Percentiles rank a stretch among this genome's conserved stretches.
These are phyloP conservation scores for Kwoniella sp. DNA, from an alignment of 768 basidiomycete species.

Conservation along the genomic window DNA sequence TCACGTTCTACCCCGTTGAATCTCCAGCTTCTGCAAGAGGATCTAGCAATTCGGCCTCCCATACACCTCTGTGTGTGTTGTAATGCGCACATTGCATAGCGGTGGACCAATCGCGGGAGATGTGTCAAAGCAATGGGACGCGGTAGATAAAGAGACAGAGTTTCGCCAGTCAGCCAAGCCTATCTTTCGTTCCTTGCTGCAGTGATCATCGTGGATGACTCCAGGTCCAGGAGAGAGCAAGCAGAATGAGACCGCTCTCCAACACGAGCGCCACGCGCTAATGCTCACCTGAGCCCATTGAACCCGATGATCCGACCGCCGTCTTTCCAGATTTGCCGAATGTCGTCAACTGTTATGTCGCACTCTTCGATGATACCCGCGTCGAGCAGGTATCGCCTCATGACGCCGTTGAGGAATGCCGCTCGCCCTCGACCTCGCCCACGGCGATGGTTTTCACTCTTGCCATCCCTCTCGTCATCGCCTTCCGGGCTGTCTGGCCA, in stretches of 20 bases:
- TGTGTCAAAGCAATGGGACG: too few relatives aligned
- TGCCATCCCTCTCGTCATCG: too few relatives aligned
- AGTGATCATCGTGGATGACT: too few relatives aligned
- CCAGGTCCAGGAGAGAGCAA: too few relatives aligned
- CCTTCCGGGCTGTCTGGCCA: too few relatives aligned
- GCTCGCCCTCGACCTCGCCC: background rate
- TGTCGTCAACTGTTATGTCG: constrained; percentile 37
- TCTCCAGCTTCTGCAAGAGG: too few relatives aligned
- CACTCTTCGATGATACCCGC: constrained; percentile 33
- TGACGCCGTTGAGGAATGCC: constrained; percentile 42
- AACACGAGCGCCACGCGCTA: too few relatives aligned
- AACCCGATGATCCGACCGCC: constrained; percentile 42
- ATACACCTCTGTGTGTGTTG: constrained; percentile 8
- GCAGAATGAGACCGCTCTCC: too few relatives aligned
- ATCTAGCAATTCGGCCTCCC: constrained; percentile 39
- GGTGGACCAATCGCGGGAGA: background rate
- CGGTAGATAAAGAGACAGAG: too few relatives aligned
- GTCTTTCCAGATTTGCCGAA: constrained; percentile 17
- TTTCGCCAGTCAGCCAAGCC: too few relatives aligned
- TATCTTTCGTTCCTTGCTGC: too few relatives aligned
- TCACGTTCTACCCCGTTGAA: too few relatives aligned
- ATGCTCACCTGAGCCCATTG: constrained; percentile 47
- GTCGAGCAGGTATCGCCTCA: constrained; percentile 39
- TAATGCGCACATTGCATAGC: background rate
- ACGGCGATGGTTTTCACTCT: background rate